Conservation (phyloP, 257 asterid genomes). For the Nicotiana obtusifolia region DNA sequence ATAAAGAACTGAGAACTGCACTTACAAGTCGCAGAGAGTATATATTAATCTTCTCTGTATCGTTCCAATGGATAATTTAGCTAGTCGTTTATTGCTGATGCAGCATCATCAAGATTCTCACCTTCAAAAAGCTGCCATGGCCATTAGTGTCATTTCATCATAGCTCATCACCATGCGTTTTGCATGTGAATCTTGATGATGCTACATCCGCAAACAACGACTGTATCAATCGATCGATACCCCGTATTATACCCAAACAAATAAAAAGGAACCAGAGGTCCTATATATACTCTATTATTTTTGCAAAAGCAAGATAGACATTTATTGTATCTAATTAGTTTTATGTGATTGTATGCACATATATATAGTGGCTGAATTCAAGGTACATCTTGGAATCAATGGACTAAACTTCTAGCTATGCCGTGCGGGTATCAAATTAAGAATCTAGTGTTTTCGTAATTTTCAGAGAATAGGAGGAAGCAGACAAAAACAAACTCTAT, state of each 20-base stretch:
- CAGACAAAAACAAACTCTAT: background rate
- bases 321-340: background rate
- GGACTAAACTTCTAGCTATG: background rate
- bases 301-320: background rate
- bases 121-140: background rate
- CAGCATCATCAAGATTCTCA: slow-evolving; percentile 32
- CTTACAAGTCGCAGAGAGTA: background rate
- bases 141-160: background rate
- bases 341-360: background rate
- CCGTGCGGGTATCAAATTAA: background rate
- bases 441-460: background rate
- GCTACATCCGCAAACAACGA: slow-evolving; percentile 20
- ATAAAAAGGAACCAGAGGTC: too few relatives aligned
- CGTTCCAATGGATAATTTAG: too few relatives aligned
- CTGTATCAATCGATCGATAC: background rate
- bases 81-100: slow-evolving; percentile 10
- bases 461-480: background rate
- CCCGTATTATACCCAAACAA: too few relatives aligned
- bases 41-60: too few relatives aligned
- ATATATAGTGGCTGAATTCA: background rate
- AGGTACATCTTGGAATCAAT: background rate
- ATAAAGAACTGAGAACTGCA: background rate
- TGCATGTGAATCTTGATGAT: slow-evolving; percentile 18
- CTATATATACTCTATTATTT: background rate
- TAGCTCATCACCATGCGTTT: too few relatives aligned